phyloP scores from a whole-genome alignment of 192 early-diverging fungal species.

The Neocallimastix lanati region DNA sequence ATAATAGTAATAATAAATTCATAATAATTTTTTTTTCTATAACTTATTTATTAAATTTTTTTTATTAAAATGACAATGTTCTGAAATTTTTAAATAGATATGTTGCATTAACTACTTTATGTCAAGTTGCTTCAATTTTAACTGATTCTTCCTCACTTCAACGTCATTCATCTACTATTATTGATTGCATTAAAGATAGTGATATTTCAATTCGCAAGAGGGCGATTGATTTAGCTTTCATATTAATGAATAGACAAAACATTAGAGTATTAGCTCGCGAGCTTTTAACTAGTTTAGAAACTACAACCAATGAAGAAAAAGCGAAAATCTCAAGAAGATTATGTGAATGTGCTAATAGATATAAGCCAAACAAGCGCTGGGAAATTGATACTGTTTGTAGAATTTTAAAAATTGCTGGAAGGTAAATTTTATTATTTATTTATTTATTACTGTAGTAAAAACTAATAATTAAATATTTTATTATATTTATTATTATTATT shows the following conservation, averaged over 20 bases:
- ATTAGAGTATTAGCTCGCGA: constrained; percentile 87
- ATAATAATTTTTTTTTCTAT: too few relatives aligned
- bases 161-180: constrained; percentile 86
- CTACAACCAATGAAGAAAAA: constrained; percentile 77
- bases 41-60: too few relatives aligned
- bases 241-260: constrained; percentile 82
- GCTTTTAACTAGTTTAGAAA: constrained; percentile 77
- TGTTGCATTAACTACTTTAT: constrained; percentile 87
- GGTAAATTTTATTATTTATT: too few relatives aligned
- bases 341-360: constrained; percentile 74
- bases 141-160: constrained; percentile 88
- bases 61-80: too few relatives aligned
- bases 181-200: constrained; percentile 84
- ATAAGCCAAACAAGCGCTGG: constrained; percentile 89
- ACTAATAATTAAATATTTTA: too few relatives aligned
- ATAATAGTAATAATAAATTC: too few relatives aligned
- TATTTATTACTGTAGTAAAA: too few relatives aligned
- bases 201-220: constrained; percentile 94
- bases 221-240: constrained; percentile 89
- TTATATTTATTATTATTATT: too few relatives aligned
- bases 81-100: constrained; percentile 48
- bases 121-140: constrained; percentile 37
- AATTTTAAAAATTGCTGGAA: constrained; percentile 48
- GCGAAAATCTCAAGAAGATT: constrained; percentile 78
- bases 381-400: constrained; percentile 88